Evolutionary conservation across 1,284 basidiomycete genomes (phyloP), one percentile per base, ranked within the genome.

Genomic region (Sutorius eximius): DNA sequence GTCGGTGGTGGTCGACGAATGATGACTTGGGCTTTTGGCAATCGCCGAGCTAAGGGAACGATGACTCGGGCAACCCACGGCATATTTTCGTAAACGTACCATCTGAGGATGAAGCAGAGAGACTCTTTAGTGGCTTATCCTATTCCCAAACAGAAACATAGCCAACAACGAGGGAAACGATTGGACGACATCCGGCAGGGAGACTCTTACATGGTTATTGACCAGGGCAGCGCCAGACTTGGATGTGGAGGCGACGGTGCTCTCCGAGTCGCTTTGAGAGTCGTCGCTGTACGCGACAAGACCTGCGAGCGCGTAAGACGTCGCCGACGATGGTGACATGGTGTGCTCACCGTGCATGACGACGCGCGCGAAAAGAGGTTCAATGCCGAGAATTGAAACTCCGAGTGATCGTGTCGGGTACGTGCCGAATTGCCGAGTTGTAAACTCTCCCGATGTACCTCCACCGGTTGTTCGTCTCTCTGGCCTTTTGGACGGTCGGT

Each of bases 111-210:
- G 62, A 62, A 67, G 76, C 70, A 67, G 73, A 63, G 24, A 60
- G 61, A 11, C 56, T 38, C 66, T 79, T 83, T 62, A 76, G 72
- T 72, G 76, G 71, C 64, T 77, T 77, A 76, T 85, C 85, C 86
- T 88, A 79, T 76, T 83, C 81, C 70, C 79, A 73, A 76, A 70
- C 73, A 78, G 84, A 82, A 75, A 63, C 71, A 73, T 71, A 77
- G 78, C 79, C 75, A 85, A 76, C 75, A 80, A 80, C 81, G 76
- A 86, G 85, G 85, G 83, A 87, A 87, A 85, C 79, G 73, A 73
- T 66, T 65, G 66, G 52, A 61, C 66, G 61, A 65, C 61, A 64
- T 59, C 56, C 65, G 65, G 72, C 70, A 72, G 68, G 69, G 79
- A 75, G 71, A 72, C 75, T 82, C 86, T 88, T 82, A 88, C 86